Conservation (phyloP, 1,284 basidiomycete genomes). For the Mrakiaceae sp. region DNA sequence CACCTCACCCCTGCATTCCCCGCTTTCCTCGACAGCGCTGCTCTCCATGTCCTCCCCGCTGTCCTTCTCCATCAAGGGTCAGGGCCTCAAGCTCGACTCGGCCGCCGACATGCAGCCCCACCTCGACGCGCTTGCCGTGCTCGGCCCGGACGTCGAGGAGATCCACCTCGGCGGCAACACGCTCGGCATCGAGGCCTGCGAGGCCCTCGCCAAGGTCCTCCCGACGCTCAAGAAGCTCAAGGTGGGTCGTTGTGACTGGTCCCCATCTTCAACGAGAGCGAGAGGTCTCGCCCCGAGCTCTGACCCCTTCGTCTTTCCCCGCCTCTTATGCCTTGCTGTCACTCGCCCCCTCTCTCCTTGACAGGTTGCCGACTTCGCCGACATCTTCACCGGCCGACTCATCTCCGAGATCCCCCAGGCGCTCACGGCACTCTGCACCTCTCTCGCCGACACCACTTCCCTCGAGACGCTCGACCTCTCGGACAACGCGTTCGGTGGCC, state of each 20-base stretch:
- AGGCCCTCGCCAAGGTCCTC: constrained; percentile 72
- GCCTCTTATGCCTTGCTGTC: not conserved
- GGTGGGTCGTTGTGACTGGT: constrained; percentile 38
- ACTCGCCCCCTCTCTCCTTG: not conserved
- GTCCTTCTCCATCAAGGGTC: constrained; percentile 54
- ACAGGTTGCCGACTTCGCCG: constrained; percentile 87
- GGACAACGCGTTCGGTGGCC: constrained; percentile 94
- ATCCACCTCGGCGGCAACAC: constrained; percentile 93
- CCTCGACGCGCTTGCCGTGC: constrained; percentile 54
- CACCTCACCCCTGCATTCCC: not conserved
- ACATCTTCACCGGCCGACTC: constrained; percentile 94
- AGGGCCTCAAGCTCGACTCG: constrained; percentile 71
- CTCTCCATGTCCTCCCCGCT: constrained; percentile 21
- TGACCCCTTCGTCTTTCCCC: not conserved
- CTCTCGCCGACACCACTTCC: constrained; percentile 64
- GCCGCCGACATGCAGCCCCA: constrained; percentile 68
- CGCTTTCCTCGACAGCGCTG: not conserved
- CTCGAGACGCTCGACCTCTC: constrained; percentile 82
- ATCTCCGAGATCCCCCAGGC: constrained; percentile 92
- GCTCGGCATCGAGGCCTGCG: constrained; percentile 83
- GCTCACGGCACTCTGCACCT: constrained; percentile 75
- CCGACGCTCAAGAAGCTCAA: constrained; percentile 58
- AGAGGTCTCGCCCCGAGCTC: not conserved
- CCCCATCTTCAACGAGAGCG: not conserved
- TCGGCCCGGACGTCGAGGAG: constrained; percentile 57